phyloP scores from a whole-genome alignment of 768 basidiomycete species.

The Rhodotorula paludigena region DNA sequence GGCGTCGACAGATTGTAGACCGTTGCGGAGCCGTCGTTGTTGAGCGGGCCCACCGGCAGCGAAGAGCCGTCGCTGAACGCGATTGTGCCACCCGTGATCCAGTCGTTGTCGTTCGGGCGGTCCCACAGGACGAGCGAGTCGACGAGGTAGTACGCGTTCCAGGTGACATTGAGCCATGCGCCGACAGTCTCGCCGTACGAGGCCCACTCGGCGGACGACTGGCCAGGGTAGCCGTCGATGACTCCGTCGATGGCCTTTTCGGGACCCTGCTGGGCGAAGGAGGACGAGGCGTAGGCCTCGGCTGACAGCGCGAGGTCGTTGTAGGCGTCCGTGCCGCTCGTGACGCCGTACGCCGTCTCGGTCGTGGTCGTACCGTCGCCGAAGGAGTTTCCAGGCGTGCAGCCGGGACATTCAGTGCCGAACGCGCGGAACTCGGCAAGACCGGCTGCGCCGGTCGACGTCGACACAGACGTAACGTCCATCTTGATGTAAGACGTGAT shows the following conservation, averaged over 20 bases:
- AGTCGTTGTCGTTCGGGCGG: constrained; percentile 32
- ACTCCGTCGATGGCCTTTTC: constrained; percentile 28
- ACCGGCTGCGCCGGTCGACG: constrained; percentile 25
- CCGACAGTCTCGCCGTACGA: constrained; percentile 12
- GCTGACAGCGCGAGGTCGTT: constrained; percentile 28
- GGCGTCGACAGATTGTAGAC: constrained; percentile 22
- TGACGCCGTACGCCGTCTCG: neutral
- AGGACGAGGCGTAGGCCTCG: constrained; percentile 19
- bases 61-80: constrained; percentile 19
- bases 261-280: constrained; percentile 12
- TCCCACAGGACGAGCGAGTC: constrained; percentile 25
- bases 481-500: constrained; percentile 20
- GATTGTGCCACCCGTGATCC: constrained; percentile 21
- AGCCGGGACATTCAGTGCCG: neutral
- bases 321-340: neutral
- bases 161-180: constrained; percentile 16
- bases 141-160: constrained; percentile 23
- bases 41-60: constrained; percentile 11
- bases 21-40: constrained; percentile 33
- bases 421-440: constrained; percentile 31
- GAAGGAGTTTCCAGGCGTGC: constrained; percentile 5
- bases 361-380: constrained; percentile 11
- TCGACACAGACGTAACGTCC: constrained; percentile 16
- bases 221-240: constrained; percentile 21
- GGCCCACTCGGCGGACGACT: constrained; percentile 23